These are phyloP conservation scores for Debaryomycetaceae sp. DNA, from an alignment of 1,139 yeast genomes.

Conservation along the genomic window DNA sequence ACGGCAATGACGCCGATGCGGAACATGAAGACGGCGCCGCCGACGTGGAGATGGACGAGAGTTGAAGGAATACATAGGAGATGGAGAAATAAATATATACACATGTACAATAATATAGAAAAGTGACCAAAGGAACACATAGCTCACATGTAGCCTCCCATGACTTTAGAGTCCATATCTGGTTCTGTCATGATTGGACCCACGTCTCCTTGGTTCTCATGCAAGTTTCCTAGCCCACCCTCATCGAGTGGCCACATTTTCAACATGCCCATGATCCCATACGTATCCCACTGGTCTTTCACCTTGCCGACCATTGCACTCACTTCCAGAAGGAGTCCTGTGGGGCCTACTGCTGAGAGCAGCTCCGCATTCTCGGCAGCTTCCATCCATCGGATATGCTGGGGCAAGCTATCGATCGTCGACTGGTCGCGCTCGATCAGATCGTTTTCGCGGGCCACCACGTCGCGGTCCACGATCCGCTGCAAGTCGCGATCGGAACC, in stretches of 20 bases:
- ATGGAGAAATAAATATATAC: too few relatives aligned
- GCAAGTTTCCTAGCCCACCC: neutral
- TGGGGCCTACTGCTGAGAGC: conserved; percentile 57
- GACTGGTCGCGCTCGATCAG: conserved; percentile 17
- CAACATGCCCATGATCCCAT: conserved; percentile 5
- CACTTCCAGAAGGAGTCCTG: conserved; percentile 56
- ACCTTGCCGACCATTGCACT: conserved; percentile 38
- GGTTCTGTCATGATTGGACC: neutral
- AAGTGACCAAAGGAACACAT: too few relatives aligned
- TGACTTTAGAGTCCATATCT: conserved; percentile 1
- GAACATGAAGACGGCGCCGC: neutral
- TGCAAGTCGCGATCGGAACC: conserved; percentile 17
- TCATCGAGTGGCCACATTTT: neutral
- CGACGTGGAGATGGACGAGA: neutral
- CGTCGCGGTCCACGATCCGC: conserved; percentile 25
- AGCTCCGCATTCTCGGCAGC: conserved; percentile 36
- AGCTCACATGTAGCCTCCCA: conserved; percentile 5
- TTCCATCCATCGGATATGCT: conserved; percentile 40
- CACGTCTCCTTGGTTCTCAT: neutral
- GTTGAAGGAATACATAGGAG: neutral
- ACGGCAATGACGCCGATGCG: conserved; percentile 1
- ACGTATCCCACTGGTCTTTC: conserved; percentile 27
- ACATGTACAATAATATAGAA: neutral
- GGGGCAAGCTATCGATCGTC: conserved; percentile 1
- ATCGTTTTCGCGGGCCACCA: conserved; percentile 22